Base-by-base conservation (phyloP, 2,329 filamentous ascomycete species). In the Hymenoscyphus repandus region DNA sequence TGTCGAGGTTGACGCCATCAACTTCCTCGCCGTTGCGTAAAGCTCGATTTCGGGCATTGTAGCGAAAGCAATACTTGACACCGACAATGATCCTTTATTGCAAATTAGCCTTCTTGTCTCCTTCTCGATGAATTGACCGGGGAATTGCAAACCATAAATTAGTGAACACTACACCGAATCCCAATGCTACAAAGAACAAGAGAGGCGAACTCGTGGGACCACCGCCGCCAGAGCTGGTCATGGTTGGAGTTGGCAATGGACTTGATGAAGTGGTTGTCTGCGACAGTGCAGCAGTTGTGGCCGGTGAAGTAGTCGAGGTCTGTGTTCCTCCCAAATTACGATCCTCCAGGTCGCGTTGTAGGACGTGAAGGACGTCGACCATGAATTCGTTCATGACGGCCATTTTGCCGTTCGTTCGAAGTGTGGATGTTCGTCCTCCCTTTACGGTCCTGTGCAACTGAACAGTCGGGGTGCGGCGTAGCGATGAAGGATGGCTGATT, bases 61-160 rank as follows among this genome's bases (percentile, higher is more conserved):
- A 97, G 62, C 93, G 82, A 72, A 99, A 99, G 73, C 93, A 99
- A 70, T 99, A 99, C 73, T 99, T 99, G 55, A 99, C 93, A 61
- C 93, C 93, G 54, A 99, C 93, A 62, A 99, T 99, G 64, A 99
- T 99, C 93, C 93, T 99, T 64, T 47, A 38, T 11, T 34, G 47
- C 13, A 49, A 52, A 58, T 68, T 34, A 50, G 42, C 60, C 69
- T 60, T 42, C 42, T 53, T 9, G 31, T 38, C 18, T n/a, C 33
- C 13, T 22, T 20, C 10, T 4, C 15, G 10, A 22, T 18, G 17
- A 17, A 15, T 54, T 40, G 31, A 22, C 27, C n/a, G 34, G 34
- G n/a, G 45, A 50, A 22, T 12, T 60, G 69, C 86, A 74, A 78
- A 97, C 93, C 93, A 99, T 70, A 99, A 74, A 70, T 99, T 99